Evolutionary conservation across 2,329 filamentous ascomycete genomes (phyloP).

Genomic region (Arthrinium puccinioides): DNA sequence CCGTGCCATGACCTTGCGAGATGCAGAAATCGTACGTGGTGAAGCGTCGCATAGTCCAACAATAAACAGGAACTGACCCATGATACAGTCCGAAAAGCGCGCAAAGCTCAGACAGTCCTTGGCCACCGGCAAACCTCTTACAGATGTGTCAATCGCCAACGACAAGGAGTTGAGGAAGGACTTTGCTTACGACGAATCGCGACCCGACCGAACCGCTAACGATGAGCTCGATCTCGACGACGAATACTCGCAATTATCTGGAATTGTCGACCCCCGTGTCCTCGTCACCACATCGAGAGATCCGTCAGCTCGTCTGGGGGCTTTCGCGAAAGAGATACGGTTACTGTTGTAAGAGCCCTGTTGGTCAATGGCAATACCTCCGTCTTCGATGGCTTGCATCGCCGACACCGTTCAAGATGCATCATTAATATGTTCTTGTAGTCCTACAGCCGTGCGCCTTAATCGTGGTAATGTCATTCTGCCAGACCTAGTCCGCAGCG

Average conservation of each 20-base stretch:
- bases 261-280: slow-evolving; percentile 80
- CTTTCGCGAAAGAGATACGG: slow-evolving; percentile 88
- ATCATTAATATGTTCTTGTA: too few species aligned
- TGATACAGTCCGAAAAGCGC: slow-evolving; percentile 57
- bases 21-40: slow-evolving; percentile 77
- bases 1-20: slow-evolving; percentile 75
- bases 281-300: slow-evolving; percentile 60
- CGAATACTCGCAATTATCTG: slow-evolving; percentile 87
- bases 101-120: slow-evolving; percentile 80
- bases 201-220: slow-evolving; percentile 57
- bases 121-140: slow-evolving; percentile 77
- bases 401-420: not conserved
- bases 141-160: slow-evolving; percentile 71
- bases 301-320: slow-evolving; percentile 74
- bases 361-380: too few species aligned
- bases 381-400: too few species aligned
- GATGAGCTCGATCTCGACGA: slow-evolving; percentile 74
- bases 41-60: too few species aligned
- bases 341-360: slow-evolving; percentile 42
- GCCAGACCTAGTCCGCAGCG: slow-evolving; percentile 59
- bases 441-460: slow-evolving; percentile 74
- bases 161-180: slow-evolving; percentile 79
- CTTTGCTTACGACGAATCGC: slow-evolving; percentile 88
- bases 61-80: not conserved
- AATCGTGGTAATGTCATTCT: slow-evolving; percentile 83